Evolutionary conservation across 805 yeast species (phyloP), one percentile per base, ranked within the genome.

Genomic region (Suhomyces xylopsoci): DNA sequence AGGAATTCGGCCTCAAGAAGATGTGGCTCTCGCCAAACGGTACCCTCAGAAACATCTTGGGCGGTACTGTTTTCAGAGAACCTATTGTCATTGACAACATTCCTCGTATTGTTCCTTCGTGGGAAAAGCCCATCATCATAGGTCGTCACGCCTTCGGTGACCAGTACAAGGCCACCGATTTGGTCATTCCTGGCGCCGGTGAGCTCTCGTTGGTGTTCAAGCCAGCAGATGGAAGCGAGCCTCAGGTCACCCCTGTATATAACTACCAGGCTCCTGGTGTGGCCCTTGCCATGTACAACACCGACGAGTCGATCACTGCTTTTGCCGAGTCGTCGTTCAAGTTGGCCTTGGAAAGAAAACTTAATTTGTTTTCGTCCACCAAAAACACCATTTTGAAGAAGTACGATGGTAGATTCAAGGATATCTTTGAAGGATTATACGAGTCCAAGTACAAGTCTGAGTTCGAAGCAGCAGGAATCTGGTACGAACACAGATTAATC

Each of bases 21-120:
- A 93, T 93, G 98, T 93, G 97, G 97, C 80, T 87, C 55, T 90
- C 97, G 14, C 98, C 98, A 58, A 93, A 93, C 73, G 98, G 98
- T 55, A 93, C 98, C 48, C 89, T 93, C 69, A 86, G 98, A 76
- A 93, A 93, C 77, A 87, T 93, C 56, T 78, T 93, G 55, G 97
- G 97, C 48, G 98, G 98, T 55, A 93, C 97, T 26, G 97, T 93
- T 45, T 93, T 93, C 81, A 83, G 98, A 66, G 98, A 92, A 75
- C 97, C 97, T 56, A 93, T 93, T 69, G 90, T 93, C 50, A 90
- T 93, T 63, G 90, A 90, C 53, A 76, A 82, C 61, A 87, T 93
- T 63, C 98, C 98, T 52, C 79, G 97, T 60, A 79, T 91, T 56
- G 87, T 93, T 19, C 90, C 96, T 45, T 87, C 87, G 54, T 93